Evolutionary conservation across 441 rosid species (phyloP), one percentile per base, ranked within the genome.

Genomic region (Pelargonium myrrhifolium): DNA sequence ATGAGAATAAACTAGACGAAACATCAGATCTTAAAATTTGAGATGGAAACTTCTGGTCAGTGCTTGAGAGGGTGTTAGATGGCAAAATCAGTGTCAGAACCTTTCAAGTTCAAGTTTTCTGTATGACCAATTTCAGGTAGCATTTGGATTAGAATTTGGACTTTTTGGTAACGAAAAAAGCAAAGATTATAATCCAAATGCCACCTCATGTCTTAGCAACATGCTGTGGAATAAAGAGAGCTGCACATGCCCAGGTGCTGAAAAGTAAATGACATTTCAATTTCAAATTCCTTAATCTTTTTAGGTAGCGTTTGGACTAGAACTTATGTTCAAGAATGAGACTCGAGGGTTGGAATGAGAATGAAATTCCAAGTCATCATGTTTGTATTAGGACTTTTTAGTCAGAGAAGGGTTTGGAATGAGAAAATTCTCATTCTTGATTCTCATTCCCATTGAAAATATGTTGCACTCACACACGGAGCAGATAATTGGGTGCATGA

Each of bases 401-500:
- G 9, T 3, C 39, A 35, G 39, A 35, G 39, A 35, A 35, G 6
- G 9, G 39, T 9, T 35, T 6, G 39, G 39, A 35, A 35, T 35
- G 39, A 35, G 39, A 35, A 35, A 5, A 35, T 35, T 35, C 9
- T 6, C 7, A 5, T 4, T 31, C 37, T 31, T 31, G 37, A 31
- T 31, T 31, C 37, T 31, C 39, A 35, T 35, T 35, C 8, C 39
- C 39, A 9, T 35, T 35, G 39, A 3, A 6, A 35, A 26, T 59
- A 9, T 12, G 21, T 39, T 39, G 9, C 15, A 8, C 12, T 21
- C 56, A 70, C 18, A 22, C 4, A 53, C 22, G 11, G 15, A 35
- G 64, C 3, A 62, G 67, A 71, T 51, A 45, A 64, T 66, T 64
- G 31, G 35, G 18, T 31, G 31, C 49, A 18, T 22, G 40, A 67